These are phyloP conservation scores for Trichodelitschia bisporula DNA, from an alignment of 495 filamentous ascomycete species.

Conservation along the genomic window DNA sequence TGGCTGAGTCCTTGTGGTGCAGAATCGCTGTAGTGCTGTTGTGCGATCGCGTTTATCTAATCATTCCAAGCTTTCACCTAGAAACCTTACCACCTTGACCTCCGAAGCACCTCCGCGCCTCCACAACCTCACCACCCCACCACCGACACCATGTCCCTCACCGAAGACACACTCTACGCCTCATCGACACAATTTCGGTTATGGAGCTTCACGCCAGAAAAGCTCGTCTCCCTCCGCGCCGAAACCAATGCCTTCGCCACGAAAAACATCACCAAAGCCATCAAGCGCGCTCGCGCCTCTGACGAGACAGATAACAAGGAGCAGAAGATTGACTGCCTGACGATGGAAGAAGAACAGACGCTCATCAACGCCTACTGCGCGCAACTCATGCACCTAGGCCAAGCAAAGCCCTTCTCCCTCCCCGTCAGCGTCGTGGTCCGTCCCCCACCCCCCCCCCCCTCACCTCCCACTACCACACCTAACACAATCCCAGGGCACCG, in stretches of 20 bases:
- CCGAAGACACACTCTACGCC: constrained; percentile 81
- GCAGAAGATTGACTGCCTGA: constrained; percentile 45
- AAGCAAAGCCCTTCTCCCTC: constrained; percentile 43
- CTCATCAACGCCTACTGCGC: constrained; percentile 62
- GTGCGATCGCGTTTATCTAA: too few species aligned
- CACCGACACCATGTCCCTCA: too few species aligned
- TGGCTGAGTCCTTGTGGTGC: too few species aligned
- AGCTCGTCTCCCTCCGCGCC: constrained; percentile 40
- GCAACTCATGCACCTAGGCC: constrained; percentile 34
- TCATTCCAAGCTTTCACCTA: too few species aligned
- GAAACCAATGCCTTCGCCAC: constrained; percentile 53
- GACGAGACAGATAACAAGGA: constrained; percentile 12
- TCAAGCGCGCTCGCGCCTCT: constrained; percentile 22
- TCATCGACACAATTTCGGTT: constrained; percentile 68
- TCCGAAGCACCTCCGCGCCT: too few species aligned
- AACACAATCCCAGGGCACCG: constrained; percentile 37
- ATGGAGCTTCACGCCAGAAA: constrained; percentile 73
- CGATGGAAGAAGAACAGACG: constrained; percentile 53
- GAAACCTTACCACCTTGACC: too few species aligned
- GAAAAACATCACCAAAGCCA: constrained; percentile 40
- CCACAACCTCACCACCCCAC: too few species aligned
- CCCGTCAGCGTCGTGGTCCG: constrained; percentile 55
- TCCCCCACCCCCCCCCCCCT: background rate
- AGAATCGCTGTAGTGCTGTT: too few species aligned
- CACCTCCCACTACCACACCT: background rate